Evolutionary conservation across 2,329 filamentous ascomycete species (phyloP), one percentile per base, ranked within the genome.

Genomic region (Colletotrichum costaricense): DNA sequence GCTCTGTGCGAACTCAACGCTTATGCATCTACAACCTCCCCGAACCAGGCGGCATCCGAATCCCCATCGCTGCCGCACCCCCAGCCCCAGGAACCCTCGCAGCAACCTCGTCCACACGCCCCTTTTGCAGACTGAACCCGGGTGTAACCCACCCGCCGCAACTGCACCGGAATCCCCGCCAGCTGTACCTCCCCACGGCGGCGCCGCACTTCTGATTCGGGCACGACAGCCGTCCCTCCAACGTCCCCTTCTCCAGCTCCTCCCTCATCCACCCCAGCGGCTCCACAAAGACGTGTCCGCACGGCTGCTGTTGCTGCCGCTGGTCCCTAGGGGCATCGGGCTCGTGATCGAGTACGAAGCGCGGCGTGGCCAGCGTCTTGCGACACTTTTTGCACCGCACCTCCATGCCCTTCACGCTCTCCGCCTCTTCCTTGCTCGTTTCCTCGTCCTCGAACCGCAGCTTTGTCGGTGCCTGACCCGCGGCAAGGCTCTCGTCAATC

Each of bases 221-320:
- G 79, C 97, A 99, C 72, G 92, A 90, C 38, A 99, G 87, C 11
- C 96, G 91, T 28, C 97, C 97, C 73, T 95, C 94, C 28, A 98
- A 87, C 74, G 92, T 90, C 33, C 94, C 95, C 78, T 93, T 89
- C 78, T 95, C 93, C 3, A 99, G 90, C 78, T 93, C 92, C 1
- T 92, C 86, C 7, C 94, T 91, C 97, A 99, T 99, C 97, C 97
- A 99, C 16, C 94, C 94, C 42, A 99, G 86, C 0, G 97, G 95
- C 79, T 98, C 95, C 75, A 98, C 84, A 82, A 98, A 98, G 81
- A 95, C 90, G 82, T 98, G 96, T 24, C 93, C 93, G 79, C 97
- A 99, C 38, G 78, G 76, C 68, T 76, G 75, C 42, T 49, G 65
- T 19, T 55, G 28, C 30, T 11, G 22, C 42, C 35, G 14, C 58